Evolutionary conservation across 2,329 filamentous ascomycete species (phyloP).

Genomic region (Conoideocrella luteorostrata): DNA sequence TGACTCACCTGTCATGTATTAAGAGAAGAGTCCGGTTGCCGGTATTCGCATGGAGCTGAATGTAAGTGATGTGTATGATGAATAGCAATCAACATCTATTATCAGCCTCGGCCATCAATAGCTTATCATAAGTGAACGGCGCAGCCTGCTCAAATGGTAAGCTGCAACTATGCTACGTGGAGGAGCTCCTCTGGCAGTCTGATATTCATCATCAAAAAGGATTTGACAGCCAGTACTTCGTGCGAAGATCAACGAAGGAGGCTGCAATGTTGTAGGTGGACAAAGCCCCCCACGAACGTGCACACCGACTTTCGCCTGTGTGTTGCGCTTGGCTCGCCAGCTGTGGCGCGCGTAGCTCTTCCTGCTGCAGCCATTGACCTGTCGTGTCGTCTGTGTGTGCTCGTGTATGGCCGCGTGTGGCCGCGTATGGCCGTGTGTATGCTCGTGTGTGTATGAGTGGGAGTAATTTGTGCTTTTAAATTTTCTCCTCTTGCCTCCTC

Average conservation of each 20-base stretch:
- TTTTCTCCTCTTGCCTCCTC: background rate
- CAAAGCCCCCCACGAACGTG: background rate
- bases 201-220: no score
- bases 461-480: background rate
- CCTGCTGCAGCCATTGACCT: background rate
- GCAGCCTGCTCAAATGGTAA: no score
- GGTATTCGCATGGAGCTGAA: no score
- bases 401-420: background rate
- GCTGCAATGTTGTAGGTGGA: background rate
- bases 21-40: no score
- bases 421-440: background rate
- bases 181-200: no score
- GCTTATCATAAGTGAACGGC: no score
- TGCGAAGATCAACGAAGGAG: background rate
- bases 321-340: constrained; percentile 1
- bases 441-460: background rate
- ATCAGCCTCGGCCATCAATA: no score
- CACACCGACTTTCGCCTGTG: constrained; percentile 4
- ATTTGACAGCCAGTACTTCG: no score
- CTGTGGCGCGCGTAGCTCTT: background rate
- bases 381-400: background rate
- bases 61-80: no score
- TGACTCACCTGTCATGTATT: no score
- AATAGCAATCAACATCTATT: no score
- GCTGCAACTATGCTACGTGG: no score